phyloP scores from a whole-genome alignment of 208 protist species.

The Naegleria gruberi region DNA sequence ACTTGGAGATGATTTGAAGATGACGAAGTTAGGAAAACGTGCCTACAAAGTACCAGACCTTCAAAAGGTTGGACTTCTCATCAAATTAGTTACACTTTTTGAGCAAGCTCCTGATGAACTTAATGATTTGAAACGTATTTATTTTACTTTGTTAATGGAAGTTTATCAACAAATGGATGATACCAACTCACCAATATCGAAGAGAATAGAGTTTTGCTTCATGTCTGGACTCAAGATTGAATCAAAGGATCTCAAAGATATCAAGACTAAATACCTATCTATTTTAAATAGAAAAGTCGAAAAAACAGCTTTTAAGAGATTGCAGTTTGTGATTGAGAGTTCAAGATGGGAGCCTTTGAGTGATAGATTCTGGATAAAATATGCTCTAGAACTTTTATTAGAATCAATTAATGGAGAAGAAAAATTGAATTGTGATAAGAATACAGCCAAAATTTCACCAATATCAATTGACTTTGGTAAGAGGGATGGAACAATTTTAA shows the following conservation, averaged over 20 bases:
- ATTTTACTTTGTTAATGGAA: not conserved
- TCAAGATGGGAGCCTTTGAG: constrained; percentile 15
- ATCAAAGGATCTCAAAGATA: not conserved
- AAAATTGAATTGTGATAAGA: not conserved
- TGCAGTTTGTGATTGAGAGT: not conserved
- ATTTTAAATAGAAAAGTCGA: not conserved
- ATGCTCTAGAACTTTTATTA: constrained; percentile 1
- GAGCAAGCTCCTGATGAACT: not conserved
- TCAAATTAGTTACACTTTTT: not conserved
- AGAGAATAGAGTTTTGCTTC: not conserved
- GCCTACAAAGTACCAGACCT: not conserved
- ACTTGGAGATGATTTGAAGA: not conserved
- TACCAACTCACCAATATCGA: not conserved
- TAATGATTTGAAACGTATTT: not conserved
- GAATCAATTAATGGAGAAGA: not conserved
- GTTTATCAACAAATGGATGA: not conserved
- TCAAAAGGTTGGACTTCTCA: not conserved
- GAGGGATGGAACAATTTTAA: not conserved
- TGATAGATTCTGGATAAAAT: constrained; percentile 23
- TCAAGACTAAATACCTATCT: not conserved
- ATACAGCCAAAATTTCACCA: not conserved
- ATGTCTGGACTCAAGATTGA: constrained; percentile 1
- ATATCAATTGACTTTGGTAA: no score
- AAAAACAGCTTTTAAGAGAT: not conserved
- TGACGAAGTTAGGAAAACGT: not conserved